Conservation (phyloP, 345 rosid species). For the Syzygium aqueum region DNA sequence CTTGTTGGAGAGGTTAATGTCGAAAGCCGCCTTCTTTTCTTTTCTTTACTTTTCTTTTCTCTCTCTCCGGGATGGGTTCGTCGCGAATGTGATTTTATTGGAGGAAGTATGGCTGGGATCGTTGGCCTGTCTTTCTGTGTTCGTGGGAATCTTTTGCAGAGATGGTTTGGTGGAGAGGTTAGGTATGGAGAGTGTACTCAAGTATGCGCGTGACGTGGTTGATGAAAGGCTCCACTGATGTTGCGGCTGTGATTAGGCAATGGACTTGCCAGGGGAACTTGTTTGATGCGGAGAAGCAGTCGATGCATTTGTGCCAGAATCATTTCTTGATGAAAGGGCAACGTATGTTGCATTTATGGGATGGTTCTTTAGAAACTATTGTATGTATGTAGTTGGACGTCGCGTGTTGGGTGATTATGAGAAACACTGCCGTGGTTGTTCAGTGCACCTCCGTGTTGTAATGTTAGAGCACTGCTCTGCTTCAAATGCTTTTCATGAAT, state of each 20-base stretch:
- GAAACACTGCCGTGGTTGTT: background rate
- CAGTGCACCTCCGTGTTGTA: background rate
- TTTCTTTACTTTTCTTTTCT: background rate
- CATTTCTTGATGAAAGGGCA: background rate
- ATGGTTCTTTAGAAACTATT: background rate
- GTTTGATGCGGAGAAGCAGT: background rate
- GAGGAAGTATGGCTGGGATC: background rate
- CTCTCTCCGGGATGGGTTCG: background rate
- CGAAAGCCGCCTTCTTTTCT: background rate
- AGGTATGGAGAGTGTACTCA: background rate
- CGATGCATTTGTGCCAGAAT: background rate
- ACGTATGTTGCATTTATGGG: background rate
- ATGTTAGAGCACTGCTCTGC: background rate
- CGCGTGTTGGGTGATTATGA: background rate
- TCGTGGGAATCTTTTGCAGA: background rate
- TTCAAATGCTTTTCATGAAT: background rate
- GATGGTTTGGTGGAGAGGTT: background rate
- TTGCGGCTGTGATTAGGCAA: background rate
- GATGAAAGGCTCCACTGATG: constrained; percentile 15
- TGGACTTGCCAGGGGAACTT: background rate
- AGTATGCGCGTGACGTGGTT: constrained; percentile 11
- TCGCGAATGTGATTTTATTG: background rate
- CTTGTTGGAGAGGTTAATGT: background rate
- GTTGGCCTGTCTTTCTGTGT: background rate
- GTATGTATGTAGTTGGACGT: background rate